A percentile compares a stretch with the other conserved stretches of the same genome.
Conservation (phyloP, 2,329 filamentous ascomycete genomes). For the Graphium sp. region DNA sequence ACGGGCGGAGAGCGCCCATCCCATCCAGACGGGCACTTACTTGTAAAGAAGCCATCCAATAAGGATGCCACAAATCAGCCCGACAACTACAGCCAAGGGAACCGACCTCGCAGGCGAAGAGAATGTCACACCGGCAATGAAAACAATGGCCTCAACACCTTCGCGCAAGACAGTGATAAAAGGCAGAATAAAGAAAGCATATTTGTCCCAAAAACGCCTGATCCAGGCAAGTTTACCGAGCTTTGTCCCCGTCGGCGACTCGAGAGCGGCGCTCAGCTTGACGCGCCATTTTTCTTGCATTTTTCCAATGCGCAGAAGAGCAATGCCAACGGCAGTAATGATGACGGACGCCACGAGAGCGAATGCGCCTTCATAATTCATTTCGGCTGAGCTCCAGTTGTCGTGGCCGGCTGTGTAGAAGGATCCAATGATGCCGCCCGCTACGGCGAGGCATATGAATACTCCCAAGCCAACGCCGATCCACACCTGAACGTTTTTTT, state of each 20-base stretch:
- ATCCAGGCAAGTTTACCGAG: conserved; percentile 33
- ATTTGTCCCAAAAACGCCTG: conserved; percentile 55
- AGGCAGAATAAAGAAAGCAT: conserved; percentile 72
- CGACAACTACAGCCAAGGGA: conserved; percentile 59
- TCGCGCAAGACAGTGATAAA: conserved; percentile 81
- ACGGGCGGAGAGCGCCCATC: no score
- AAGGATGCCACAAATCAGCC: conserved; percentile 46
- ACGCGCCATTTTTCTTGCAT: conserved; percentile 77
- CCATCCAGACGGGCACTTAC: conserved; percentile 37
- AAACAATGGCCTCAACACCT: conserved; percentile 73
- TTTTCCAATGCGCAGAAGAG: conserved; percentile 65
- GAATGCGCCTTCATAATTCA: conserved; percentile 72
- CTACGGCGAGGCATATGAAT: conserved; percentile 46
- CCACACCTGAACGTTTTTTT: no score
- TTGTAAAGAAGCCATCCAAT: conserved; percentile 67
- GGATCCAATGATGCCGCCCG: conserved; percentile 50
- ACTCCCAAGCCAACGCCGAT: conserved; percentile 44
- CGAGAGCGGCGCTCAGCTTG: conserved; percentile 58
- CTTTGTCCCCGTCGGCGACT: conserved; percentile 26
- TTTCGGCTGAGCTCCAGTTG: conserved; percentile 47
- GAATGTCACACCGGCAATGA: conserved; percentile 71
- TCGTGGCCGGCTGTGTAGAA: no score
- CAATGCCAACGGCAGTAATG: conserved; percentile 67
- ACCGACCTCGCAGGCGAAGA: conserved; percentile 59
- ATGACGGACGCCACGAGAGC: conserved; percentile 59